These are phyloP conservation scores for Penicillium bialowiezense DNA, from an alignment of 495 filamentous ascomycete species.

Conservation along the genomic window DNA sequence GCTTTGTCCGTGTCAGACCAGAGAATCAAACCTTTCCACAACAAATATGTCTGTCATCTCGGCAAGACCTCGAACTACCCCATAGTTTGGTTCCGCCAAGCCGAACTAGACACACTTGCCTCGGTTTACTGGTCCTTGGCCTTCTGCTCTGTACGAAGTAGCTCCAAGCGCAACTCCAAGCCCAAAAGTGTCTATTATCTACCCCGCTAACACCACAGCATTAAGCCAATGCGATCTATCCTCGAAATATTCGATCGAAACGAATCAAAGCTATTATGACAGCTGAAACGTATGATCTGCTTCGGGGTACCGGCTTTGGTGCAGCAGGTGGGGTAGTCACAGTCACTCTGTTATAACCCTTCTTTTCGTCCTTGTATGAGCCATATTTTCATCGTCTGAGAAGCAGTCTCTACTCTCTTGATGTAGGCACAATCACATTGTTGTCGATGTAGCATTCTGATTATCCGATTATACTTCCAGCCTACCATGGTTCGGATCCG, in stretches of 20 bases:
- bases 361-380: no score
- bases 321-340: background rate
- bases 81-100: background rate
- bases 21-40: no score
- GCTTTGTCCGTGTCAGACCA: no score
- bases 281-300: background rate
- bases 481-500: slow-evolving; percentile 5
- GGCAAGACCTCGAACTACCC: background rate
- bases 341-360: background rate
- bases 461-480: background rate
- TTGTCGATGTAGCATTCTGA: background rate
- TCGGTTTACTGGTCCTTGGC: no score
- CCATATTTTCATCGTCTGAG: no score
- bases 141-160: no score
- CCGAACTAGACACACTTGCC: background rate
- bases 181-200: no score
- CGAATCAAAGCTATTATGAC: background rate
- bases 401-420: no score
- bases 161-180: no score
- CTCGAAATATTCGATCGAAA: no score
- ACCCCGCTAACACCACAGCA: no score
- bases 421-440: background rate
- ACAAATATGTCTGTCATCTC: background rate
- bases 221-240: no score
- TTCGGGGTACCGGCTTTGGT: background rate